phyloP scores from a whole-genome alignment of 805 yeast species.

The Ogataea trehaloabstinens region DNA sequence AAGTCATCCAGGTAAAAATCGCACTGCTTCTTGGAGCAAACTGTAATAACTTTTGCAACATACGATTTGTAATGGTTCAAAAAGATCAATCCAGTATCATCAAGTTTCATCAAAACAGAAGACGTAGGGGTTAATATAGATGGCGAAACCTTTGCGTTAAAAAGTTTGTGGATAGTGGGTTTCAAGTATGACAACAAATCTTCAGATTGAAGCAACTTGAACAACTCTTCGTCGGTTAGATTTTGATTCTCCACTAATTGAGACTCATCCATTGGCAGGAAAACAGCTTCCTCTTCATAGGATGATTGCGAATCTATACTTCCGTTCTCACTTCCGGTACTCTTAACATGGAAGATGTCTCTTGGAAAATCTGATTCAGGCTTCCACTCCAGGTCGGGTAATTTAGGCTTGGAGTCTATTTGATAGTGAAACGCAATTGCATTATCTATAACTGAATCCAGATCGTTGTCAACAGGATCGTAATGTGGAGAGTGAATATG shows the following conservation, averaged over 20 bases:
- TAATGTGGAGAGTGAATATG: constrained; percentile 10
- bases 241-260: constrained; percentile 31
- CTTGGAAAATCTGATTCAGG: not conserved
- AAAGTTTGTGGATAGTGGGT: constrained; percentile 27
- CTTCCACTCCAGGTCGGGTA: not conserved
- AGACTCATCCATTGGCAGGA: constrained; percentile 35
- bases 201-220: constrained; percentile 21
- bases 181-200: constrained; percentile 21
- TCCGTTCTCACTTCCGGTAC: not conserved
- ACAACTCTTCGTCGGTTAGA: constrained; percentile 26
- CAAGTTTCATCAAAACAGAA: constrained; percentile 31
- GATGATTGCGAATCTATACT: not conserved
- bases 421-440: constrained; percentile 4
- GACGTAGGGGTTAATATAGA: constrained; percentile 21
- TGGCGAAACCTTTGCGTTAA: constrained; percentile 19
- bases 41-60: constrained; percentile 40
- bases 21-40: constrained; percentile 45
- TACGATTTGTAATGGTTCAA: constrained; percentile 50
- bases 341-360: not conserved
- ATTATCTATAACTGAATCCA: constrained; percentile 10
- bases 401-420: not conserved
- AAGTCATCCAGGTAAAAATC: constrained; percentile 54
- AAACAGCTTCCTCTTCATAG: constrained; percentile 17
- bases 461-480: constrained; percentile 4
- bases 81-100: constrained; percentile 41